These are phyloP conservation scores for Gossypium herbaceum DNA, from an alignment of 345 rosid species.

Conservation along the genomic window DNA sequence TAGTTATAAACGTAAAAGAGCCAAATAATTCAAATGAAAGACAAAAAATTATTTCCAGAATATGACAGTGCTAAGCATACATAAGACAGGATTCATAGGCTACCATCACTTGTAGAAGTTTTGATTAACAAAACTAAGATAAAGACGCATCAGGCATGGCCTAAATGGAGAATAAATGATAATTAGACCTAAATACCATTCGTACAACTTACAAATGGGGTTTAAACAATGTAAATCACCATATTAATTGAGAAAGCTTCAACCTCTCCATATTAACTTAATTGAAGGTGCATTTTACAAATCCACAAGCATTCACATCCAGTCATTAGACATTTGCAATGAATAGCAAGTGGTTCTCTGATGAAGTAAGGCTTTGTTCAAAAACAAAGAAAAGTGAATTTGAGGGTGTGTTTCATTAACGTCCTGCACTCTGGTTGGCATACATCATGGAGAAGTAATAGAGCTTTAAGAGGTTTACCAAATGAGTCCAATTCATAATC, in stretches of 20 bases:
- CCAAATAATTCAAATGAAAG: not conserved
- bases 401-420: no score
- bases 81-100: not conserved
- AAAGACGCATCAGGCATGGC: not conserved
- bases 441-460: not conserved
- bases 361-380: no score
- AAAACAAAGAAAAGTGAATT: no score
- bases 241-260: not conserved
- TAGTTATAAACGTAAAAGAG: not conserved
- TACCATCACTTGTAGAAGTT: not conserved
- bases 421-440: not conserved
- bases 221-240: not conserved
- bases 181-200: not conserved
- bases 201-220: not conserved
- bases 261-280: not conserved
- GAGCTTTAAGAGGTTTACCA: not conserved
- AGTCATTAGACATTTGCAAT: not conserved
- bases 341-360: no score
- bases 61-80: not conserved
- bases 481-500: not conserved
- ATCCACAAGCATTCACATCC: not conserved
- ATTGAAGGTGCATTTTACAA: not conserved
- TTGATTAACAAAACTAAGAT: not conserved
- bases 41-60: not conserved
- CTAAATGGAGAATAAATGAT: not conserved